Conservation (phyloP, 2,329 filamentous ascomycete species). For the Salinomyces thailandicus region DNA sequence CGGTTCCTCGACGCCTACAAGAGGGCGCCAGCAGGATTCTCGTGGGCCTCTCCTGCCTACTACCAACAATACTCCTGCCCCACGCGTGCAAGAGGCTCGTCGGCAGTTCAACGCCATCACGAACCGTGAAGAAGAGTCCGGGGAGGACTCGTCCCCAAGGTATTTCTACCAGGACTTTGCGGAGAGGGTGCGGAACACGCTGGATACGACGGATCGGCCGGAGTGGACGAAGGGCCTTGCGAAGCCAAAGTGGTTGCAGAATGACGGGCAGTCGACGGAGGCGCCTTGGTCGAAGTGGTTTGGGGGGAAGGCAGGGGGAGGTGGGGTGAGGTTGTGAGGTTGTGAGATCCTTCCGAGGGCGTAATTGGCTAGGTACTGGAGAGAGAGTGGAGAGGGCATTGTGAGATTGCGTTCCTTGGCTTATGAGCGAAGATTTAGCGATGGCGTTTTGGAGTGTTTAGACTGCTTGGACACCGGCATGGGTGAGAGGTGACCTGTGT, state of each 20-base stretch:
- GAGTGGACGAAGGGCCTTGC: slow-evolving; percentile 61
- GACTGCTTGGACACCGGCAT: too few relatives aligned
- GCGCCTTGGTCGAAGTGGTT: slow-evolving; percentile 23
- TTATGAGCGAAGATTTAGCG: background rate
- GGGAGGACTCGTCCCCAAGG: slow-evolving; percentile 50
- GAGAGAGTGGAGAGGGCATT: background rate
- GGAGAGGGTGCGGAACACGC: slow-evolving; percentile 81
- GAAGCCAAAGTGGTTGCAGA: slow-evolving; percentile 69
- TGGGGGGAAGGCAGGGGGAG: slow-evolving; percentile 23
- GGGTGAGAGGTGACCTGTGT: too few relatives aligned
- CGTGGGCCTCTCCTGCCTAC: slow-evolving; percentile 4
- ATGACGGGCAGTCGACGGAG: slow-evolving; percentile 19
- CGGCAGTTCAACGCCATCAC: slow-evolving; percentile 24
- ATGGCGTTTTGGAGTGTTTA: background rate
- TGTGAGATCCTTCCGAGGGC: background rate
- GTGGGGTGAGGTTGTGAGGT: slow-evolving; percentile 20
- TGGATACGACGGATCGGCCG: slow-evolving; percentile 72
- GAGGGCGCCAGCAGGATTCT: slow-evolving; percentile 2
- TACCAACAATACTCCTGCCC: slow-evolving; percentile 1
- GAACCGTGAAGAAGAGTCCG: slow-evolving; percentile 38
- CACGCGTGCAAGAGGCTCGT: slow-evolving; percentile 16
- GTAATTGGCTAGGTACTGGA: too few relatives aligned
- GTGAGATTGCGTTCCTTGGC: background rate
- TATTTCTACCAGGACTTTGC: slow-evolving; percentile 76
- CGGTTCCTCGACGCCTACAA: slow-evolving; percentile 1